Percentiles rank a stretch among this genome's conserved stretches.
Conservation (phyloP, 2,329 filamentous ascomycete genomes). For the Neonectria punicea region DNA sequence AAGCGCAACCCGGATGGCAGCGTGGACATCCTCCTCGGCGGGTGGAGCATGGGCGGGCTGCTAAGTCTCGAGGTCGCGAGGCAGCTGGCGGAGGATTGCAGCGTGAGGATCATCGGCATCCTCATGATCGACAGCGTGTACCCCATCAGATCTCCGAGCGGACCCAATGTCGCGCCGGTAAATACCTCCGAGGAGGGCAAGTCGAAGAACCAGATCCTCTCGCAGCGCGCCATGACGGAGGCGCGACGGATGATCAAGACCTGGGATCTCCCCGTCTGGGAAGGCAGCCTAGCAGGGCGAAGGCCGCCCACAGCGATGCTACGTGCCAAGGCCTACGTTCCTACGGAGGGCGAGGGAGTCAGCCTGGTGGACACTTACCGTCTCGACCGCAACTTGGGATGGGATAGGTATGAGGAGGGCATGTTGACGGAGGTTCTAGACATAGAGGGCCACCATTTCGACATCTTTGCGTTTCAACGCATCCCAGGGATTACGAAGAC, state of each 20-base stretch:
- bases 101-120: slow-evolving; percentile 58
- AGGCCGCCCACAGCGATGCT: slow-evolving; percentile 58
- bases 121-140: slow-evolving; percentile 64
- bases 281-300: slow-evolving; percentile 34
- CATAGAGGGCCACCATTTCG: slow-evolving; percentile 63
- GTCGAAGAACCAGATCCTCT: slow-evolving; percentile 49
- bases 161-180: slow-evolving; percentile 21
- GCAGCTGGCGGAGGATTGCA: slow-evolving; percentile 50
- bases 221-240: slow-evolving; percentile 54
- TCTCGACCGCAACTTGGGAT: slow-evolving; percentile 56
- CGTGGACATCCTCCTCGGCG: slow-evolving; percentile 60
- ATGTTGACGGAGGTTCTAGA: slow-evolving; percentile 59
- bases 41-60: slow-evolving; percentile 66
- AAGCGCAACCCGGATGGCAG: slow-evolving; percentile 42
- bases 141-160: slow-evolving; percentile 36
- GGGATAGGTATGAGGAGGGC: slow-evolving; percentile 57
- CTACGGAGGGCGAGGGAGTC: slow-evolving; percentile 41
- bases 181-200: slow-evolving; percentile 44
- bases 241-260: slow-evolving; percentile 52
- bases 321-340: slow-evolving; percentile 55
- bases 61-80: slow-evolving; percentile 62
- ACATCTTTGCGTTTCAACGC: slow-evolving; percentile 52
- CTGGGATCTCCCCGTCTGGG: slow-evolving; percentile 56
- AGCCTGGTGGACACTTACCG: slow-evolving; percentile 57
- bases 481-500: slow-evolving; percentile 42